A percentile compares a stretch with the other conserved stretches of the same genome.
Conservation (phyloP, 2,329 filamentous ascomycete species). For the Zymoseptoria crescenta region DNA sequence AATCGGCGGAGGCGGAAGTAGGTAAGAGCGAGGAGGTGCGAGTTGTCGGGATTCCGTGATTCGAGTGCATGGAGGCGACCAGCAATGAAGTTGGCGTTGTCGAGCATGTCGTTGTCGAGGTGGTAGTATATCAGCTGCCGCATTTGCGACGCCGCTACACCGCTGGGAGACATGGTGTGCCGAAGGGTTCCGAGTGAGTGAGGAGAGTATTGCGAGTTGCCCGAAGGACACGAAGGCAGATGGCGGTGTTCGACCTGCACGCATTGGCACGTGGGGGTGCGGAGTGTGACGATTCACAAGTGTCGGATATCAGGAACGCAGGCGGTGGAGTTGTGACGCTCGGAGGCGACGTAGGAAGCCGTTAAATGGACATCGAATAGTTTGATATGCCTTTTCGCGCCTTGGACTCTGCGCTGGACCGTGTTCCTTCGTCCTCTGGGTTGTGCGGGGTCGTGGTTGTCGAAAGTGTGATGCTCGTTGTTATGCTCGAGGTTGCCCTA, state of each 20-base stretch:
- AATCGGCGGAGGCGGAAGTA: slow-evolving; percentile 75
- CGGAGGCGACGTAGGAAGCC: background rate
- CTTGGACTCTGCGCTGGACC: background rate
- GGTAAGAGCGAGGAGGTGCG: slow-evolving; percentile 76
- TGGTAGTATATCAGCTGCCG: slow-evolving; percentile 61
- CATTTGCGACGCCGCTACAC: slow-evolving; percentile 52
- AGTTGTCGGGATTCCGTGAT: slow-evolving; percentile 67
- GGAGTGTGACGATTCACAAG: background rate
- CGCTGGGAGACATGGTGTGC: slow-evolving; percentile 46
- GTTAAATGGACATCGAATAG: background rate
- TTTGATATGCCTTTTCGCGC: background rate
- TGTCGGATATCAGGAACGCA: background rate
- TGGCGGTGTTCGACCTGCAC: background rate
- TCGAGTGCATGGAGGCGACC: slow-evolving; percentile 81
- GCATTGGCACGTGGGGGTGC: background rate
- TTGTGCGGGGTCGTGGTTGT: background rate
- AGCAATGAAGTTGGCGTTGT: slow-evolving; percentile 90
- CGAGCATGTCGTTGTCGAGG: slow-evolving; percentile 81
- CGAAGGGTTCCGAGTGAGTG: background rate
- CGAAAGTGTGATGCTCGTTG: background rate
- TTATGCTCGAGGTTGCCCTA: background rate
- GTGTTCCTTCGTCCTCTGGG: background rate
- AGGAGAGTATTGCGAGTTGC: background rate
- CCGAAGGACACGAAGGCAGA: background rate
- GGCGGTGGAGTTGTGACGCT: background rate